Percentiles rank a stretch among this genome's conserved stretches.
phyloP scores from a whole-genome alignment of 495 filamentous ascomycete species.

The Hypoxylon intermedium region DNA sequence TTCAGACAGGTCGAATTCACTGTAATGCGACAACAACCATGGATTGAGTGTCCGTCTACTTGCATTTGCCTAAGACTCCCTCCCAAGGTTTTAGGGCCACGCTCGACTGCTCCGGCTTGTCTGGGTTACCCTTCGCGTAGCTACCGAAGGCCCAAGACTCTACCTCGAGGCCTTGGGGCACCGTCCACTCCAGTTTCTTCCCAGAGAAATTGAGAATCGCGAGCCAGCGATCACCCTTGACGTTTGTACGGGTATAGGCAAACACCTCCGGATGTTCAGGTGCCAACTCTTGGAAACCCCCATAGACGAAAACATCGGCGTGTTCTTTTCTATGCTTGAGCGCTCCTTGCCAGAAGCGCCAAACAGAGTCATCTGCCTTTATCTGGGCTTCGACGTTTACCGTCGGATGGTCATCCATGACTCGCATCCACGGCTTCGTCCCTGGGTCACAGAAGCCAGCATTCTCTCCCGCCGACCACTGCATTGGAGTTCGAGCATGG shows the following conservation, averaged over 20 bases:
- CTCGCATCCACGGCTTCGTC: constrained; percentile 60
- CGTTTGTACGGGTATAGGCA: constrained; percentile 39
- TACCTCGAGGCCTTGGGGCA: constrained; percentile 19
- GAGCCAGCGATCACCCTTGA: constrained; percentile 37
- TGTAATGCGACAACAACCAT: too few species aligned
- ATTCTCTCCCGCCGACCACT: constrained; percentile 61
- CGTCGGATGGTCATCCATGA: constrained; percentile 51
- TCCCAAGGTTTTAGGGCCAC: constrained; percentile 38
- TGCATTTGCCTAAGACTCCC: constrained; percentile 27
- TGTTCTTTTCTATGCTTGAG: constrained; percentile 56
- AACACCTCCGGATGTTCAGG: constrained; percentile 39
- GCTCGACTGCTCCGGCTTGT: constrained; percentile 26
- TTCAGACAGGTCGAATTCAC: too few species aligned
- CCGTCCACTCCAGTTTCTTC: constrained; percentile 32
- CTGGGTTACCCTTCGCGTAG: constrained; percentile 16
- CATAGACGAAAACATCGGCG: constrained; percentile 67
- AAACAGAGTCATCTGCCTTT: constrained; percentile 40
- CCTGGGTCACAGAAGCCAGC: constrained; percentile 56
- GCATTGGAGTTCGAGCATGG: constrained; percentile 67
- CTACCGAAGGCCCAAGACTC: constrained; percentile 29
- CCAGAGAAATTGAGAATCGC: constrained; percentile 39
- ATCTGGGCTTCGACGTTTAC: constrained; percentile 56
- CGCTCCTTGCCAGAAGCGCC: constrained; percentile 56
- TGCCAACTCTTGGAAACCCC: constrained; percentile 54
- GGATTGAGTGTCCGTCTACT: too few species aligned